Conservation (phyloP, 805 yeast species). For the Nakazawaea populi region DNA sequence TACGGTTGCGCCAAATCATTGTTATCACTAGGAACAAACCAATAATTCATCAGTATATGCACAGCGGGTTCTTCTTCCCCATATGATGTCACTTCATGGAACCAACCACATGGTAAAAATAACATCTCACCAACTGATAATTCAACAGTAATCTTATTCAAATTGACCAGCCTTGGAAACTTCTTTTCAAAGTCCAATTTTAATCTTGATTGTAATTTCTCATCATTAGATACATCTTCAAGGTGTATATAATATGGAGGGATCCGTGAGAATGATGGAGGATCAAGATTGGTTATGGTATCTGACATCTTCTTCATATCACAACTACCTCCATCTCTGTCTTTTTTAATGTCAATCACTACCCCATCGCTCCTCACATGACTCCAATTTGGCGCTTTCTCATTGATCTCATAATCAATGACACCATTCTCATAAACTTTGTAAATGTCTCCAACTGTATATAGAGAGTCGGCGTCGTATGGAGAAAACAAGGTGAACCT, state of each 20-base stretch:
- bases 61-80: slow-evolving; percentile 27
- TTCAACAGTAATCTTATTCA: slow-evolving; percentile 35
- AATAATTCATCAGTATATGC: slow-evolving; percentile 67
- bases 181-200: slow-evolving; percentile 28
- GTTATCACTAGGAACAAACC: slow-evolving; percentile 65
- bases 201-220: slow-evolving; percentile 21
- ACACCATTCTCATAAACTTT: slow-evolving; percentile 55
- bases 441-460: slow-evolving; percentile 59
- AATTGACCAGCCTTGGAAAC: slow-evolving; percentile 41
- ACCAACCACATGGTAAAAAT: slow-evolving; percentile 76
- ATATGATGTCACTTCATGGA: slow-evolving; percentile 71
- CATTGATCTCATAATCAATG: slow-evolving; percentile 53
- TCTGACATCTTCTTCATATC: slow-evolving; percentile 11
- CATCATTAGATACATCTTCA: slow-evolving; percentile 38
- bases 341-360: slow-evolving; percentile 20
- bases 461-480: slow-evolving; percentile 47
- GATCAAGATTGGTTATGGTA: slow-evolving; percentile 34
- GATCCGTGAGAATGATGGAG: slow-evolving; percentile 62
- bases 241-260: slow-evolving; percentile 62
- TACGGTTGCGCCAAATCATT: neutral
- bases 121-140: slow-evolving; percentile 61
- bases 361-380: slow-evolving; percentile 60
- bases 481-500: slow-evolving; percentile 67
- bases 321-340: slow-evolving; percentile 17
- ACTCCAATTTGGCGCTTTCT: slow-evolving; percentile 58